phyloP scores from a whole-genome alignment of 306 rosid species.

The Carpinus fangiana region DNA sequence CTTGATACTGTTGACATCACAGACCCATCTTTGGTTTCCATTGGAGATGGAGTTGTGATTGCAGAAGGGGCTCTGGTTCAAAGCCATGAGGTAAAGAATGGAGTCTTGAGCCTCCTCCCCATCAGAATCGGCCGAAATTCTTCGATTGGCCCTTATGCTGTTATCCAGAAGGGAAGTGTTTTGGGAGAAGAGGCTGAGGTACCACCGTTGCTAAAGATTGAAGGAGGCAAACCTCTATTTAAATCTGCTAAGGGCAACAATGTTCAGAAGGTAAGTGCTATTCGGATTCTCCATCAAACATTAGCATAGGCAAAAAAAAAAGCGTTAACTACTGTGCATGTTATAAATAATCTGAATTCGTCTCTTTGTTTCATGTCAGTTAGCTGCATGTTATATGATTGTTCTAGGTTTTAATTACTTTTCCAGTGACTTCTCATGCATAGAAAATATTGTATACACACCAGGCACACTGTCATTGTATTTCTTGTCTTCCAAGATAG shows the following conservation, averaged over 20 bases:
- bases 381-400: not conserved
- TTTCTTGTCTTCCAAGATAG: too few species aligned
- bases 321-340: not conserved
- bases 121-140: slow-evolving; percentile 65
- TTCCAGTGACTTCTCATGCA: not conserved
- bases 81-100: slow-evolving; percentile 88
- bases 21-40: slow-evolving; percentile 82
- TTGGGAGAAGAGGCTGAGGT: slow-evolving; percentile 61
- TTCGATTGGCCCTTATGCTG: slow-evolving; percentile 76
- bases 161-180: slow-evolving; percentile 68
- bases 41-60: slow-evolving; percentile 74
- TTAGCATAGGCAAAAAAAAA: not conserved
- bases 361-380: not conserved
- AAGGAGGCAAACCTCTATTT: slow-evolving; percentile 39
- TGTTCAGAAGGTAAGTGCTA: slow-evolving; percentile 51
- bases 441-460: not conserved
- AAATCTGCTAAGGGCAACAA: slow-evolving; percentile 32
- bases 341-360: not conserved
- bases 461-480: too few species aligned
- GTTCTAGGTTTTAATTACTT: not conserved
- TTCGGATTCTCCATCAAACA: not conserved
- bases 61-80: slow-evolving; percentile 87
- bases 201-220: slow-evolving; percentile 69
- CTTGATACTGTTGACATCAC: slow-evolving; percentile 89
- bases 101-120: slow-evolving; percentile 61